phyloP scores from a whole-genome alignment of 169 alveolate species.

The Eimeria necatrix region DNA sequence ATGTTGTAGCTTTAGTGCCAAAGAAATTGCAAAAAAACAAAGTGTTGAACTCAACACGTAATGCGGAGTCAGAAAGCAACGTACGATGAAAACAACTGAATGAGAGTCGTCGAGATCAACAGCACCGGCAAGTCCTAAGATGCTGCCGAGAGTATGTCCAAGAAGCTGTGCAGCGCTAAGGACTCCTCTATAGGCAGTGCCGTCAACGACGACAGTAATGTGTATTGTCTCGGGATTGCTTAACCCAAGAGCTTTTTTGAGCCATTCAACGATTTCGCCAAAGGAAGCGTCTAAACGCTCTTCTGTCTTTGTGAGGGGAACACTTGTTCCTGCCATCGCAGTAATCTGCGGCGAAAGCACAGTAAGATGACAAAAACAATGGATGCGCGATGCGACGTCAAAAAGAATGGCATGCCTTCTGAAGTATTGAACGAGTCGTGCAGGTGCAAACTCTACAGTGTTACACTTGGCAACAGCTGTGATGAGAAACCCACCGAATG shows the following conservation, averaged over 20 bases:
- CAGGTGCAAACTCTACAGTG: no score
- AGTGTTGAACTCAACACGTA: not conserved
- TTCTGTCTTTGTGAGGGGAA: constrained; percentile 31
- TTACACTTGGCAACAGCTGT: no score
- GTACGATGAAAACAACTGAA: constrained; percentile 27
- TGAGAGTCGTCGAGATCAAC: constrained; percentile 40
- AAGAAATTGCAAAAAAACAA: not conserved
- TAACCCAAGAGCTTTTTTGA: not conserved
- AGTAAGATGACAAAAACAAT: no score
- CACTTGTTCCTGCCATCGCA: constrained; percentile 50
- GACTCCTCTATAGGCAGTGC: constrained; percentile 26
- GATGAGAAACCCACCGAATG: not conserved
- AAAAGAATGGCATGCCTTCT: no score
- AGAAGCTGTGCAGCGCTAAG: constrained; percentile 64
- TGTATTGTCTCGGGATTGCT: not conserved
- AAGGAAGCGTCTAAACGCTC: constrained; percentile 17
- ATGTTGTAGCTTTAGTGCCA: no score
- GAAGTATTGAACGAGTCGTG: no score
- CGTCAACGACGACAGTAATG: constrained; percentile 57
- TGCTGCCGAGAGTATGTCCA: constrained; percentile 60
- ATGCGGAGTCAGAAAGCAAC: not conserved
- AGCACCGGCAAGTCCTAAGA: constrained; percentile 43
- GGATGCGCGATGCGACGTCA: no score
- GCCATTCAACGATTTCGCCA: constrained; percentile 26
- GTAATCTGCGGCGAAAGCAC: constrained; percentile 18